Evolutionary conservation across 495 filamentous ascomycete species (phyloP), one percentile per base, ranked within the genome.

Genomic region (Cairneyella variabilis): DNA sequence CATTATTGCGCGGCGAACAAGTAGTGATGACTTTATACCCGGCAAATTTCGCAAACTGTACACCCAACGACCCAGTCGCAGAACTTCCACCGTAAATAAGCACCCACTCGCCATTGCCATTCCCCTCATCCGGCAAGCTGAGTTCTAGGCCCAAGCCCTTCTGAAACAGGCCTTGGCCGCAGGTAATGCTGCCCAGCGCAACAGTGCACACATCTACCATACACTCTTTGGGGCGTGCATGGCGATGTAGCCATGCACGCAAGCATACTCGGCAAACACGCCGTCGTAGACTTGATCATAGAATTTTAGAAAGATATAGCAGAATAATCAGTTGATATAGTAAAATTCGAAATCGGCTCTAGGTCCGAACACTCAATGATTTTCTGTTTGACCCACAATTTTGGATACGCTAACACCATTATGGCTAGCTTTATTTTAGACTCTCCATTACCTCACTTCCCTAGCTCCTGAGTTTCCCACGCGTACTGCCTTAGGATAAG

Each of bases 1-100:
- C 72, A 32, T 77, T 71, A 61, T 86, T 85, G 49, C 71, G 70
- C 0, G 66, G 62, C 2, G 74, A 77, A 1, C 76, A 68, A 0
- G 80, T 83, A 0, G 74, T 68, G 42, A 84, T 64, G 4, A 86
- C 83, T 12, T 76, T 72, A 27, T 78, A 78, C 1, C 84, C 83
- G 0, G 83, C 70, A 0, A 75, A 73, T 0, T 66, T 64, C 5
- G 77, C 79, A 17, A 86, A 73, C 56, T 87, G 84, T 41, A 85
- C 82, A 0, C 76, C 78, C 47, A 74, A 74, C 57, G 72, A 68
- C 7, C 84, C 84, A 9, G 85, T 76, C 25, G 74, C 77, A 1
- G 71, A 69, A 1, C 76, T 70, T 12, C 81, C 83, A 18, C 83
- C 83, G 76, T 81, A 86, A 42, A 86, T 64, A 1, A 86, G 58